A percentile compares a stretch with the other conserved stretches of the same genome.
These are phyloP conservation scores for Coleophoma crateriformis DNA, from an alignment of 2,329 filamentous ascomycete species.

Conservation along the genomic window DNA sequence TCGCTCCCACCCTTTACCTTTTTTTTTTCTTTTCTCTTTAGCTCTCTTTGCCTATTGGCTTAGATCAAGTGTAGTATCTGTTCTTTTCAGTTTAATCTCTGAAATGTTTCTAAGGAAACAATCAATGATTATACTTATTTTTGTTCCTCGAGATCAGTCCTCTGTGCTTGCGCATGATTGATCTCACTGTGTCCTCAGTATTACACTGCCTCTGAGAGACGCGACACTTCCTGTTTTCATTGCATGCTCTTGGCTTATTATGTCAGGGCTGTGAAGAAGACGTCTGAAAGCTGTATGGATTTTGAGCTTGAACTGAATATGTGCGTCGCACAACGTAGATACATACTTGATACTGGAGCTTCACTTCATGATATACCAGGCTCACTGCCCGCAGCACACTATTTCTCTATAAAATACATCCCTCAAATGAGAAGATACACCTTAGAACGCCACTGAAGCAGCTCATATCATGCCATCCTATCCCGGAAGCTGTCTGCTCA, in stretches of 20 bases:
- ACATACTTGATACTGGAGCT: too few relatives aligned
- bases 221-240: constrained; percentile 53
- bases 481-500: too few relatives aligned
- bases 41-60: constrained; percentile 56
- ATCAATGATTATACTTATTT: constrained; percentile 78
- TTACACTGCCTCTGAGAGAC: constrained; percentile 67
- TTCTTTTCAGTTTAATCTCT: constrained; percentile 96
- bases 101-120: constrained; percentile 69
- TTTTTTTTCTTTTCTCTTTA: constrained; percentile 45
- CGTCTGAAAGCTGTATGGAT: too few relatives aligned
- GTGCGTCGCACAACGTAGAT: too few relatives aligned
- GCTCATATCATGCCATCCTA: too few relatives aligned
- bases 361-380: too few relatives aligned
- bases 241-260: constrained; percentile 39
- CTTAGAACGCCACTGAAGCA: too few relatives aligned
- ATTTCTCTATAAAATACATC: too few relatives aligned
- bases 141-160: constrained; percentile 47
- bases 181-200: constrained; percentile 64
- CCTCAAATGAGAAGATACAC: too few relatives aligned
- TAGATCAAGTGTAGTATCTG: constrained; percentile 93
- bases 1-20: constrained; percentile 17
- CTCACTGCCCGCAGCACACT: too few relatives aligned
- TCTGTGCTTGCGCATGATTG: constrained; percentile 66
- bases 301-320: too few relatives aligned
- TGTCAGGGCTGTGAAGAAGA: constrained; percentile 48